Conservation (phyloP, 257 asterid species). For the Asclepias syriaca region DNA sequence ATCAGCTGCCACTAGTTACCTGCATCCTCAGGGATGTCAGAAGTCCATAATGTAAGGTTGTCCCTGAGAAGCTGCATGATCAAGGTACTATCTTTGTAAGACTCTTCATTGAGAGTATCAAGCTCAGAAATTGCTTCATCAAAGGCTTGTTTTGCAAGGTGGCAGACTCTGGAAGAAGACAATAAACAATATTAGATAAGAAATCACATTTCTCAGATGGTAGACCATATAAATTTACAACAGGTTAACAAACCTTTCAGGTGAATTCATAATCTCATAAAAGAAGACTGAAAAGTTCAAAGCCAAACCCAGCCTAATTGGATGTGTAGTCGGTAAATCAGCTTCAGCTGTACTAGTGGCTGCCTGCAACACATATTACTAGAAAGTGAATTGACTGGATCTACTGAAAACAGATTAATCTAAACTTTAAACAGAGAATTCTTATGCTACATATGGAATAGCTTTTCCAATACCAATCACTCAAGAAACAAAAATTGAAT, state of each 20-base stretch:
- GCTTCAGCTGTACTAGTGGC: slow-evolving; percentile 78
- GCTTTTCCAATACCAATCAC: too few relatives aligned
- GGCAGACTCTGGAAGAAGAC: slow-evolving; percentile 65
- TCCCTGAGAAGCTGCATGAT: too few relatives aligned
- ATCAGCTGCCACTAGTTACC: too few relatives aligned
- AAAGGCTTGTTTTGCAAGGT: slow-evolving; percentile 91
- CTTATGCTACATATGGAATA: too few relatives aligned
- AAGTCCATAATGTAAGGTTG: too few relatives aligned
- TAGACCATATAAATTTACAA: not conserved
- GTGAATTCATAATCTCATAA: slow-evolving; percentile 80
- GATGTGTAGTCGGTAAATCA: slow-evolving; percentile 83
- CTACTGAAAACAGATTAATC: not conserved
- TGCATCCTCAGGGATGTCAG: too few relatives aligned
- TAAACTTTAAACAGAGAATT: too few relatives aligned
- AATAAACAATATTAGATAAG: slow-evolving; percentile 7
- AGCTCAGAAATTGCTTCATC: slow-evolving; percentile 94
- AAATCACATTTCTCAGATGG: slow-evolving; percentile 5
- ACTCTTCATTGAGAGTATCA: slow-evolving; percentile 73
- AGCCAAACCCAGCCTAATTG: slow-evolving; percentile 91
- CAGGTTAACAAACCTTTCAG: slow-evolving; percentile 59
- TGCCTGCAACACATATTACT: slow-evolving; percentile 31
- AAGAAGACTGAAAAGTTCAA: slow-evolving; percentile 86
- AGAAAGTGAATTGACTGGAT: not conserved
- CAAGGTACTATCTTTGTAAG: too few relatives aligned
- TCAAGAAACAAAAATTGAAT: too few relatives aligned